Evolutionary conservation across 2,329 filamentous ascomycete genomes (phyloP).

Genomic region (Trichoderma aggressivum): DNA sequence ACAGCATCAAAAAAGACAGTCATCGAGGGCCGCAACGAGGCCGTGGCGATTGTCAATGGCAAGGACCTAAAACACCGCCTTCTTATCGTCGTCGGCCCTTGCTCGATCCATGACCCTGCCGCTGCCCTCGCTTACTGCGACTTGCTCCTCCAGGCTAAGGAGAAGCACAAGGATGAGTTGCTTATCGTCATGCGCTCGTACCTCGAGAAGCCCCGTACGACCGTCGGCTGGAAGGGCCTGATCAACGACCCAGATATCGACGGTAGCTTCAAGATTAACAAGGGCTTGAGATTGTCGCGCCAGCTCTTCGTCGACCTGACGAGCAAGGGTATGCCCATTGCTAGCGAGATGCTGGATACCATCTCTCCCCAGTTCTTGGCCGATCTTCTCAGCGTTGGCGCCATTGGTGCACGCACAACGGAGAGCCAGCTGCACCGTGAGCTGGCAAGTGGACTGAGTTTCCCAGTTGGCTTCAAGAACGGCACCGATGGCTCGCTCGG

Average conservation of each 20-base stretch:
- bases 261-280: slow-evolving; percentile 98
- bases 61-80: slow-evolving; percentile 58
- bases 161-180: slow-evolving; percentile 85
- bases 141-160: slow-evolving; percentile 72
- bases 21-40: slow-evolving; percentile 59
- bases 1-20: slow-evolving; percentile 58
- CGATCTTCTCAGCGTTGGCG: slow-evolving; percentile 86
- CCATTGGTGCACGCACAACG: slow-evolving; percentile 92
- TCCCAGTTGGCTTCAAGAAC: slow-evolving; percentile 99
- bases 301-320: slow-evolving; percentile 94
- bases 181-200: slow-evolving; percentile 97
- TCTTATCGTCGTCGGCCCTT: slow-evolving; percentile 83
- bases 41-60: slow-evolving; percentile 65
- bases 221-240: slow-evolving; percentile 96
- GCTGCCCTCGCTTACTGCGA: slow-evolving; percentile 93
- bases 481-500: slow-evolving; percentile 88
- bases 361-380: slow-evolving; percentile 97
- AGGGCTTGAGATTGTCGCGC: slow-evolving; percentile 80
- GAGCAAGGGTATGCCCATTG: slow-evolving; percentile 88
- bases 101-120: slow-evolving; percentile 92
- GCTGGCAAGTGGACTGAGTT: slow-evolving; percentile 86
- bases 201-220: slow-evolving; percentile 97
- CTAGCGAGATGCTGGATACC: slow-evolving; percentile 96
- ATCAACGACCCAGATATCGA: slow-evolving; percentile 99
- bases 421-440: slow-evolving; percentile 95